Percentiles rank a stretch among this genome's conserved stretches.
Conservation (phyloP, 208 protist species). For the Acanthamoeba polyphaga region DNA sequence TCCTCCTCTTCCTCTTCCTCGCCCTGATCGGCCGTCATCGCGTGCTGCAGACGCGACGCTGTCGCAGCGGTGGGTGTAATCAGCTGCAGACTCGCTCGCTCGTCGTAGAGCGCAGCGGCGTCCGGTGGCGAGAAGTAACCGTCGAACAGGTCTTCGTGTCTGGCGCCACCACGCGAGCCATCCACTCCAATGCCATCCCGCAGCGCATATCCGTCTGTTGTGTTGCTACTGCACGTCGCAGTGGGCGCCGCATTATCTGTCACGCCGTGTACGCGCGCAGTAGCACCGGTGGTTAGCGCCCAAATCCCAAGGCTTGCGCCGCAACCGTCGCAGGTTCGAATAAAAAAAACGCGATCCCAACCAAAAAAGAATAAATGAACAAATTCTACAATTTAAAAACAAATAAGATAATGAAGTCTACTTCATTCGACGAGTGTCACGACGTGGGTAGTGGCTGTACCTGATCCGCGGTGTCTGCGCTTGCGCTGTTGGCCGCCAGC, state of each 20-base stretch:
- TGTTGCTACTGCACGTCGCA: too few species aligned
- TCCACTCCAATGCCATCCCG: too few species aligned
- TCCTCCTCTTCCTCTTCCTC: not conserved
- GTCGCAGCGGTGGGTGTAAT: constrained; percentile 50
- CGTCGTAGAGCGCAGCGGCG: not conserved
- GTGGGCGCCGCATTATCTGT: not conserved
- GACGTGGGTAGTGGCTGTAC: too few species aligned
- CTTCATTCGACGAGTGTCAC: too few species aligned
- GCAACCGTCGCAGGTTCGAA: not conserved
- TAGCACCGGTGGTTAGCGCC: too few species aligned
- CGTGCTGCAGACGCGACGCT: not conserved
- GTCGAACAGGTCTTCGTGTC: not conserved
- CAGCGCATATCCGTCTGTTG: too few species aligned
- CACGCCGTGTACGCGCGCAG: too few species aligned
- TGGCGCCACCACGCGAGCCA: not conserved
- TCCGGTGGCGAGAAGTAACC: not conserved
- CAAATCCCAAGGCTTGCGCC: not conserved
- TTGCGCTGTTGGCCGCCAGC: too few species aligned
- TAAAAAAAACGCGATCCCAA: not conserved
- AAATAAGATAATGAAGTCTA: too few species aligned
- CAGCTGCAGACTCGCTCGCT: constrained; percentile 6
- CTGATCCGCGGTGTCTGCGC: too few species aligned
- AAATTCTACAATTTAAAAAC: too few species aligned
- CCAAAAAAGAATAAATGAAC: too few species aligned
- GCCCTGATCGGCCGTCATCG: not conserved